phyloP scores from a whole-genome alignment of 2,329 filamentous ascomycete species.

The Ceratocystis albifundus region DNA sequence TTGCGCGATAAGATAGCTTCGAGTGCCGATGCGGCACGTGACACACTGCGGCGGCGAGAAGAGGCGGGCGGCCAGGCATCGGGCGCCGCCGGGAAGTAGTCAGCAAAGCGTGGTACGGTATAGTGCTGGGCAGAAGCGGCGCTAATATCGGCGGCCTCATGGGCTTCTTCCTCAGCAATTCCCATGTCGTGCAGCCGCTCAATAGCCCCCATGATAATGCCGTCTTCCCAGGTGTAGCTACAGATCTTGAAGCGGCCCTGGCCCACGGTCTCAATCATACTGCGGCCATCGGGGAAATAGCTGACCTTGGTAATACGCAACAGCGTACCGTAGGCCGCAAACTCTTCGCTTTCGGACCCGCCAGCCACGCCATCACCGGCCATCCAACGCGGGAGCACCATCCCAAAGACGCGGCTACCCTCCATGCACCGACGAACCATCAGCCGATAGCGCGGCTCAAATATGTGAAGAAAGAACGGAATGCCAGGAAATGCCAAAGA shows the following conservation, averaged over 20 bases:
- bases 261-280: constrained; percentile 66
- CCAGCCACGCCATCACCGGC: constrained; percentile 32
- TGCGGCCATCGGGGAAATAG: constrained; percentile 66
- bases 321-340: constrained; percentile 66
- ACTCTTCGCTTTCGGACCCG: constrained; percentile 33
- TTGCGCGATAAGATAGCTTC: neutral
- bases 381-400: constrained; percentile 56
- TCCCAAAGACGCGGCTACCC: constrained; percentile 66
- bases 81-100: neutral
- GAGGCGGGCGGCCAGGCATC: neutral
- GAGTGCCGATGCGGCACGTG: constrained; percentile 1
- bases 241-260: constrained; percentile 64
- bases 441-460: constrained; percentile 81
- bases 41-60: neutral
- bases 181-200: constrained; percentile 74
- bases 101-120: neutral
- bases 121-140: constrained; percentile 4
- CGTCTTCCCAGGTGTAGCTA: constrained; percentile 54
- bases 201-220: constrained; percentile 64
- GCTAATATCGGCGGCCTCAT: constrained; percentile 53
- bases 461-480: constrained; percentile 81
- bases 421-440: constrained; percentile 74
- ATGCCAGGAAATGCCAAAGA: constrained; percentile 70
- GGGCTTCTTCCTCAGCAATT: constrained; percentile 63
- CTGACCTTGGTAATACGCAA: constrained; percentile 65